A percentile compares a stretch with the other conserved stretches of the same genome.
These are phyloP conservation scores for Epichloe elymi DNA, from an alignment of 2,329 filamentous ascomycete genomes.

Conservation along the genomic window DNA sequence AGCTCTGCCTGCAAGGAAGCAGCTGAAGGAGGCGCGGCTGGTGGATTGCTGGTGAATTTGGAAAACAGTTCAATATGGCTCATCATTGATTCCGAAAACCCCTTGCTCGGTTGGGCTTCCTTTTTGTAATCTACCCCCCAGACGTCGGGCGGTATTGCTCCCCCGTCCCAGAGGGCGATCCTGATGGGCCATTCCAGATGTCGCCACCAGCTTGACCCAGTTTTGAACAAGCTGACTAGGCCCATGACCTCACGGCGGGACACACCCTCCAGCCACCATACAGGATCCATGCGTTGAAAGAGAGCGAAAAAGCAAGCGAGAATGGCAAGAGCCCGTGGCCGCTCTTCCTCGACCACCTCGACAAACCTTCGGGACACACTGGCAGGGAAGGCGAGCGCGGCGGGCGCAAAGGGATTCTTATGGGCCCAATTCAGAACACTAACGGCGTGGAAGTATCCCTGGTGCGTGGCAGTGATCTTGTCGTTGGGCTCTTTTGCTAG, in stretches of 20 bases:
- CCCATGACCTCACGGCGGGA: conserved; percentile 52
- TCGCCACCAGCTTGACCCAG: conserved; percentile 46
- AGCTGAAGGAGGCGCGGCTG: conserved; percentile 14
- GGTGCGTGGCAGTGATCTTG: conserved; percentile 21
- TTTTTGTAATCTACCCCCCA: conserved; percentile 41
- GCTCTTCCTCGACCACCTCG: conserved; percentile 43
- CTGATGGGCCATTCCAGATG: conserved; percentile 48
- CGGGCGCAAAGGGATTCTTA: conserved; percentile 43
- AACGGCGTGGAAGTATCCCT: conserved; percentile 51
- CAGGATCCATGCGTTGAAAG: conserved; percentile 44
- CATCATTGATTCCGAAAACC: conserved; percentile 23
- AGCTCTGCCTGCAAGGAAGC: conserved; percentile 19
- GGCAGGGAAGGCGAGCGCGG: conserved; percentile 49
- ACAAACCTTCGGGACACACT: conserved; percentile 49
- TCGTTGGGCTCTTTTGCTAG: conserved; percentile 24
- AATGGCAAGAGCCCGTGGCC: conserved; percentile 49
- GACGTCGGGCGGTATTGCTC: conserved; percentile 39
- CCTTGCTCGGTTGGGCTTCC: conserved; percentile 24
- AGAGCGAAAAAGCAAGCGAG: conserved; percentile 55
- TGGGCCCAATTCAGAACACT: conserved; percentile 55
- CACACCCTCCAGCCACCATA: conserved; percentile 61
- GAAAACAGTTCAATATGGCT: conserved; percentile 28
- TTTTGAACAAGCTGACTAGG: conserved; percentile 44
- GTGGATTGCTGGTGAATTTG: conserved; percentile 20
- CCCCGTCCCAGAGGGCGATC: conserved; percentile 43